Evolutionary conservation across 1,139 yeast species (phyloP).

Genomic region (Diutina rugosa): DNA sequence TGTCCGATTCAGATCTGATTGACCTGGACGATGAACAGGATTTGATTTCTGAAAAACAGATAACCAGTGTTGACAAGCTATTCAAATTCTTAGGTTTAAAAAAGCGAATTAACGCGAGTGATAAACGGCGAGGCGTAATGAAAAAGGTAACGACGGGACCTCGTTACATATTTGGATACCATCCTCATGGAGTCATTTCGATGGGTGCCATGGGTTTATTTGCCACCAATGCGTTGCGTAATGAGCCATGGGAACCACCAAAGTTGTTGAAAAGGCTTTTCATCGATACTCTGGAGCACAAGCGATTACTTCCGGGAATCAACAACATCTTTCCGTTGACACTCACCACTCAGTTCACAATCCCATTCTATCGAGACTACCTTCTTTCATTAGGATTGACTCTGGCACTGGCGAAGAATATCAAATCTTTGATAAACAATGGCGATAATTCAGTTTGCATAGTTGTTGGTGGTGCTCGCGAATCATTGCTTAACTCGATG

Average conservation of each 20-base stretch:
- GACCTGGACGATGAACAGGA: conserved; percentile 31
- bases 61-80: conserved; percentile 23
- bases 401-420: conserved; percentile 69
- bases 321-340: conserved; percentile 66
- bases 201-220: conserved; percentile 84
- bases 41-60: conserved; percentile 24
- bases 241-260: conserved; percentile 32
- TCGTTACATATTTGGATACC: conserved; percentile 81
- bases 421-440: conserved; percentile 46
- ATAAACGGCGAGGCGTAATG: conserved; percentile 4
- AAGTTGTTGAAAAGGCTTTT: conserved; percentile 40
- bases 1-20: conserved; percentile 10
- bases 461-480: conserved; percentile 95
- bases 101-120: conserved; percentile 23
- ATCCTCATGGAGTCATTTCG: conserved; percentile 94
- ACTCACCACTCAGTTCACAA: conserved; percentile 57
- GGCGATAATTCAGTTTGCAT: conserved; percentile 72
- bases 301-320: conserved; percentile 68
- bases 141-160: conserved; percentile 44
- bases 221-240: conserved; percentile 60
- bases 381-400: conserved; percentile 71
- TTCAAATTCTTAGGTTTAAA: conserved; percentile 26
- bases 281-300: conserved; percentile 27
- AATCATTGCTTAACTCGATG: conserved; percentile 47
- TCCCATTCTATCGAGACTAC: conserved; percentile 89